Conservation (phyloP, 257 asterid species). For the Solanum boliviense region DNA sequence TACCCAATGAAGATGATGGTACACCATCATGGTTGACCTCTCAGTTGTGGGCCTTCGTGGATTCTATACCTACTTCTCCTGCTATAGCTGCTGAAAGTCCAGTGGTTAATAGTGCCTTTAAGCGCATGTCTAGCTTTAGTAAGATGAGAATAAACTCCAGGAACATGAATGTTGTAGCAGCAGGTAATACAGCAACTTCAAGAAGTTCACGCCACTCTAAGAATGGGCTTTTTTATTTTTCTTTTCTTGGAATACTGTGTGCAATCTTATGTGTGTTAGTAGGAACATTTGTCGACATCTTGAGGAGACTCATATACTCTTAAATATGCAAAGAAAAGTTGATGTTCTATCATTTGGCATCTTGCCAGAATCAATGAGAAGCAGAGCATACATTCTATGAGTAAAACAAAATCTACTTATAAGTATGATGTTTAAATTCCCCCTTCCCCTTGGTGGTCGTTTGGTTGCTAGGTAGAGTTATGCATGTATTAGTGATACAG, state of each 20-base stretch:
- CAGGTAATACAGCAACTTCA: slow-evolving; percentile 46
- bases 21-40: slow-evolving; percentile 73
- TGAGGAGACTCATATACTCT: slow-evolving; percentile 3
- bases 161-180: slow-evolving; percentile 44
- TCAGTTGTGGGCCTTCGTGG: slow-evolving; percentile 79
- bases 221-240: slow-evolving; percentile 37
- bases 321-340: slow-evolving; percentile 15
- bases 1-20: slow-evolving; percentile 36
- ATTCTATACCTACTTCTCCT: slow-evolving; percentile 95
- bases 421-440: not conserved
- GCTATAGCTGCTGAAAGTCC: slow-evolving; percentile 91
- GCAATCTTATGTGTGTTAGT: slow-evolving; percentile 59
- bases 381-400: slow-evolving; percentile 3
- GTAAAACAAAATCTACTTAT: not conserved
- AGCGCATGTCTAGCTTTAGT: slow-evolving; percentile 80
- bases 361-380: slow-evolving; percentile 9
- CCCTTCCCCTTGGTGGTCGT: not conserved
- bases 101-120: slow-evolving; percentile 61
- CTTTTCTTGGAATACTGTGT: slow-evolving; percentile 60
- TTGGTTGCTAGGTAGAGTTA: not conserved
- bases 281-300: slow-evolving; percentile 19
- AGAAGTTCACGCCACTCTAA: slow-evolving; percentile 34
- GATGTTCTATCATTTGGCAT: slow-evolving; percentile 9
- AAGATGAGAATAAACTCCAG: slow-evolving; percentile 42
- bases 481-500: not conserved